Evolutionary conservation across 1,284 basidiomycete genomes (phyloP).

Genomic region (Ustilago trichophora): DNA sequence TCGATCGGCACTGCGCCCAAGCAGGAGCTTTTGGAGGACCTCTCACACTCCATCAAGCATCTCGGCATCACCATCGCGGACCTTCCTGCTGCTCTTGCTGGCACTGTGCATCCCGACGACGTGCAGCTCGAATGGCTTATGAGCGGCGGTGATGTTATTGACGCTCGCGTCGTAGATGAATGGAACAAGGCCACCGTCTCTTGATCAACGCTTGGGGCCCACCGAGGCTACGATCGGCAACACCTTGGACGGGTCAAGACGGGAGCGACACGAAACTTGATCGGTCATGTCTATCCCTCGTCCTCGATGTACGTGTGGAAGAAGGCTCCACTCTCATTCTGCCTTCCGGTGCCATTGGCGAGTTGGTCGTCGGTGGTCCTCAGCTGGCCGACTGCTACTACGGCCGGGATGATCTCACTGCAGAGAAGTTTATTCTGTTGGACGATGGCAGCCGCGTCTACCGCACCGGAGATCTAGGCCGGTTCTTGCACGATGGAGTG

Average conservation of each 20-base stretch:
- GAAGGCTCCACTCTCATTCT: constrained; percentile 26
- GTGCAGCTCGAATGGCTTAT: constrained; percentile 64
- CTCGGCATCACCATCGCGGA: constrained; percentile 63
- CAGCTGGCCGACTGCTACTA: constrained; percentile 64
- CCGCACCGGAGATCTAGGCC: constrained; percentile 63
- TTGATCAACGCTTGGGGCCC: constrained; percentile 66
- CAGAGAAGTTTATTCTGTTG: constrained; percentile 51
- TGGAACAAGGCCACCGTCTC: constrained; percentile 54
- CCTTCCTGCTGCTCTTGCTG: constrained; percentile 61
- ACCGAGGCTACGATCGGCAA: constrained; percentile 64
- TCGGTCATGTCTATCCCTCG: constrained; percentile 56
- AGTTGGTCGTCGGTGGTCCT: constrained; percentile 62
- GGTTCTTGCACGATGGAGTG: constrained; percentile 54
- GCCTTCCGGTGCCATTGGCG: constrained; percentile 54
- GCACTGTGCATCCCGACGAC: constrained; percentile 53
- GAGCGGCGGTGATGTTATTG: constrained; percentile 65
- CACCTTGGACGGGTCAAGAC: constrained; percentile 58
- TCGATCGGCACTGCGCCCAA: constrained; percentile 61
- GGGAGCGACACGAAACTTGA: constrained; percentile 44
- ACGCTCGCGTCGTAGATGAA: constrained; percentile 55
- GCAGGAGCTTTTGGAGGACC: constrained; percentile 57
- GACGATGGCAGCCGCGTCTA: constrained; percentile 58
- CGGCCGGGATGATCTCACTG: constrained; percentile 54
- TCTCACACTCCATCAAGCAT: constrained; percentile 49
- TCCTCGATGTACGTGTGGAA: constrained; percentile 53